Conservation (phyloP, 495 filamentous ascomycete genomes). For the Aspergillus avenaceus region DNA sequence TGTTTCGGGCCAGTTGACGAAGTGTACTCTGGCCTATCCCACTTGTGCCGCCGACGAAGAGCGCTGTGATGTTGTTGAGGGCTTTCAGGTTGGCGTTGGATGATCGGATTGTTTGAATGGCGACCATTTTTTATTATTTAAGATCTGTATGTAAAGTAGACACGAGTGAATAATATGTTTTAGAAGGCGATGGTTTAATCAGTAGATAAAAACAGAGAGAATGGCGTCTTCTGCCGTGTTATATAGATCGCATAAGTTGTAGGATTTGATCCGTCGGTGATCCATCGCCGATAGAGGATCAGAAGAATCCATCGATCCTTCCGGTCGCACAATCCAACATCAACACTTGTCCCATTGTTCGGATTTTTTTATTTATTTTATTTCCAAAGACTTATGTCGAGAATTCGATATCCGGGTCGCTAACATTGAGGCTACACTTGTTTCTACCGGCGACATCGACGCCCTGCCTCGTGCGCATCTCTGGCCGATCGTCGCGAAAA, state of each 20-base stretch:
- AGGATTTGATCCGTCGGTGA: neutral
- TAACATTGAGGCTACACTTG: too few relatives aligned
- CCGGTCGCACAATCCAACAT: neutral
- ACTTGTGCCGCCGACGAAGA: conserved; percentile 38
- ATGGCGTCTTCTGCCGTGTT: too few relatives aligned
- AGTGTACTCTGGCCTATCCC: conserved; percentile 37
- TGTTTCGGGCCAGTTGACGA: conserved; percentile 25
- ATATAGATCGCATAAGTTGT: too few relatives aligned
- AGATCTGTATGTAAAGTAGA: too few relatives aligned
- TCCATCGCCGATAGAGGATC: neutral
- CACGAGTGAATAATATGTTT: too few relatives aligned
- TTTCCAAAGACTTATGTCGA: too few relatives aligned
- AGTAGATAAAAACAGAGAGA: too few relatives aligned
- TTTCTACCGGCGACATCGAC: conserved; percentile 2
- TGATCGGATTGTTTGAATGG: conserved; percentile 12
- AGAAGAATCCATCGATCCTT: neutral
- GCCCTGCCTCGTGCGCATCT: neutral
- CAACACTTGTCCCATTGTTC: too few relatives aligned
- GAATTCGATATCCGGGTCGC: too few relatives aligned
- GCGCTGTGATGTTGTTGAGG: conserved; percentile 15
- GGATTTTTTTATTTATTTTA: too few relatives aligned
- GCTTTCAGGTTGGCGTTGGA: conserved; percentile 17
- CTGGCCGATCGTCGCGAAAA: neutral
- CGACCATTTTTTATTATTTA: too few relatives aligned
- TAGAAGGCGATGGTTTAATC: too few relatives aligned